phyloP scores from a whole-genome alignment of 2,329 filamentous ascomycete genomes.

The Fusarium coffeatum region DNA sequence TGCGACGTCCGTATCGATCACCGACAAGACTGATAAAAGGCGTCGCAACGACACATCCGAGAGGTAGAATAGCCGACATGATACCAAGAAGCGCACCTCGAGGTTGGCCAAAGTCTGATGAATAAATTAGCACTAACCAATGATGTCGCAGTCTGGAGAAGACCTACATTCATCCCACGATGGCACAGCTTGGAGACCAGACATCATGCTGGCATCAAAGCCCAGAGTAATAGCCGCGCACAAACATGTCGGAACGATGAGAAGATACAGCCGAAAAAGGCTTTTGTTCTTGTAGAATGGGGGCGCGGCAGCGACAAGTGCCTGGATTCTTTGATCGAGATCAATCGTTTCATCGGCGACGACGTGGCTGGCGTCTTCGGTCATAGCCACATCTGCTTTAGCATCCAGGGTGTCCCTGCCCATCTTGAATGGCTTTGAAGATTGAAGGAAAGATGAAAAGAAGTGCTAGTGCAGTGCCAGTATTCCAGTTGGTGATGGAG shows the following conservation, averaged over 20 bases:
- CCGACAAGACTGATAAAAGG: conserved; percentile 12
- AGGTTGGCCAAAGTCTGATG: conserved; percentile 46
- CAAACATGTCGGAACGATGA: conserved; percentile 26
- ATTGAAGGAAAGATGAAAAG: background rate
- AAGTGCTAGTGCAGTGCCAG: background rate
- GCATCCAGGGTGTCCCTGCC: background rate
- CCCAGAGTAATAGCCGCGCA: conserved; percentile 45
- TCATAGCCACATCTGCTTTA: background rate
- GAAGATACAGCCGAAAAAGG: conserved; percentile 18
- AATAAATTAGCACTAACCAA: background rate
- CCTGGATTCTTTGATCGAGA: background rate
- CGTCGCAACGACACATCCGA: conserved; percentile 2
- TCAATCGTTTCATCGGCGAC: background rate
- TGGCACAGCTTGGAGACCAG: conserved; percentile 32
- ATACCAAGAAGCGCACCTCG: conserved; percentile 7
- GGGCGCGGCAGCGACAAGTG: background rate
- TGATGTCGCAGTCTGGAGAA: accelerated
- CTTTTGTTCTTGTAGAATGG: conserved; percentile 23
- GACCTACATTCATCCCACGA: conserved; percentile 33
- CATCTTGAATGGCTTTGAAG: background rate
- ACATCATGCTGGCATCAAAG: conserved; percentile 58
- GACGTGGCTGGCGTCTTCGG: background rate
- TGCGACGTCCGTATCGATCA: conserved; percentile 5
- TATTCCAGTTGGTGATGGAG: background rate
- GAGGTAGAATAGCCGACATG: conserved; percentile 12